A percentile compares a stretch with the other conserved stretches of the same genome.
phyloP scores from a whole-genome alignment of 805 yeast species.

The Nakazawaea ernobii region DNA sequence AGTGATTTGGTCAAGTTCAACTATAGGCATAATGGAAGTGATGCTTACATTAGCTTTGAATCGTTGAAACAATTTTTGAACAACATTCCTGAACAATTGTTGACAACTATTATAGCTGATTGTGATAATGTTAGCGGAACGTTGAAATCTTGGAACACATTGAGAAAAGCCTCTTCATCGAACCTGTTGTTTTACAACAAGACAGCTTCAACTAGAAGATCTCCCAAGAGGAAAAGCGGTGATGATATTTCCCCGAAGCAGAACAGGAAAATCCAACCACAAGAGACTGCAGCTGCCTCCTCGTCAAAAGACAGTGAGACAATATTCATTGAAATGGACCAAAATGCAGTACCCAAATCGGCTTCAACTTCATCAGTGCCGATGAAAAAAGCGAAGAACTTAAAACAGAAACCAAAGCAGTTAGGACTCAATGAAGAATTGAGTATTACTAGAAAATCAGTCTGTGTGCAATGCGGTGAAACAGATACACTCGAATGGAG shows the following conservation, averaged over 20 bases:
- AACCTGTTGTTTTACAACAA: too few relatives aligned
- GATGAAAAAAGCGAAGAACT: not conserved
- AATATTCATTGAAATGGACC: not conserved
- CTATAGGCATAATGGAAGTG: not conserved
- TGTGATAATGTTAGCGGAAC: not conserved
- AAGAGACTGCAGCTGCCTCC: too few relatives aligned
- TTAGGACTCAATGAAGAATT: conserved; percentile 27
- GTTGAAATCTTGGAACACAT: not conserved
- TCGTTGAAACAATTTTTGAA: not conserved
- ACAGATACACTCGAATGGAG: conserved; percentile 90
- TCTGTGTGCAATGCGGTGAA: conserved; percentile 68
- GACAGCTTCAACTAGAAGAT: too few relatives aligned
- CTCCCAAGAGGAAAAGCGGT: not conserved
- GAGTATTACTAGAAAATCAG: conserved; percentile 22
- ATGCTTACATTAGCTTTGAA: not conserved
- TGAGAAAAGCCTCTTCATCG: not conserved
- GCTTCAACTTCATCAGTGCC: not conserved
- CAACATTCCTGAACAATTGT: not conserved
- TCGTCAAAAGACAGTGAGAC: not conserved
- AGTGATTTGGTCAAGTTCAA: not conserved
- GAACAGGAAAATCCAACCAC: not conserved
- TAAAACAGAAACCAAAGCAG: not conserved
- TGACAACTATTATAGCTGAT: not conserved
- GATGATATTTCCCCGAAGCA: not conserved
- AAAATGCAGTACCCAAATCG: not conserved